These are phyloP conservation scores for Acrocalymma vagum DNA, from an alignment of 2,329 filamentous ascomycete genomes.

Conservation along the genomic window DNA sequence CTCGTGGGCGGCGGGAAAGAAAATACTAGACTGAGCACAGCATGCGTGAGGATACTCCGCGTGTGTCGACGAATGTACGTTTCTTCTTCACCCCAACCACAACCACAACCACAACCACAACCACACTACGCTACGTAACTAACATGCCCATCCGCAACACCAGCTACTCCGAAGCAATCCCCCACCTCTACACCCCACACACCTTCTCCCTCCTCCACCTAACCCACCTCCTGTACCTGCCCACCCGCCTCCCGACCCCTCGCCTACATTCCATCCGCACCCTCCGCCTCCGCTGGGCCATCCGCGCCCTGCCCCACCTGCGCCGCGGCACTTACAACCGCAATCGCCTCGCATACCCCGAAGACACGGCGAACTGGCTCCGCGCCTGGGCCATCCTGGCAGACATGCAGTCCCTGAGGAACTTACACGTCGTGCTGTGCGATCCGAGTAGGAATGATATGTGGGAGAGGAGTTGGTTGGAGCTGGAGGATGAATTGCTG, in stretches of 20 bases:
- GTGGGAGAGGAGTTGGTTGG: constrained; percentile 42
- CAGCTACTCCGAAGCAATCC: constrained; percentile 42
- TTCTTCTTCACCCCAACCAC: not conserved
- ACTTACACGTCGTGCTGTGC: constrained; percentile 34
- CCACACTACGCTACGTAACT: too few relatives aligned
- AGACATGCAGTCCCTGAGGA: constrained; percentile 31
- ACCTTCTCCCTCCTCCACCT: constrained; percentile 43
- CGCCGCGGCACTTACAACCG: constrained; percentile 27
- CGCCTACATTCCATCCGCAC: constrained; percentile 37
- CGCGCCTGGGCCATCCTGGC: constrained; percentile 37
- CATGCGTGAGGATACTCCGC: constrained; percentile 23
- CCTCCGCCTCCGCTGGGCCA: constrained; percentile 40
- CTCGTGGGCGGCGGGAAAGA: constrained; percentile 36
- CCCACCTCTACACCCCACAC: constrained; percentile 37
- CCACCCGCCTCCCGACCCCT: constrained; percentile 31
- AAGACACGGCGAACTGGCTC: constrained; percentile 46
- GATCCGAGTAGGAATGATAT: constrained; percentile 36
- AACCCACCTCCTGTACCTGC: constrained; percentile 44
- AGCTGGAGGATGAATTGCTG: constrained; percentile 34
- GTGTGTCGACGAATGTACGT: constrained; percentile 41
- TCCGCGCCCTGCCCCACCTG: constrained; percentile 43
- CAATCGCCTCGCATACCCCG: constrained; percentile 38
- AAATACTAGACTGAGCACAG: constrained; percentile 18
- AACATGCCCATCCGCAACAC: not conserved
- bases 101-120: constrained; percentile 1